phyloP scores from a whole-genome alignment of 345 rosid genomes.

The Euclidium syriacum region DNA sequence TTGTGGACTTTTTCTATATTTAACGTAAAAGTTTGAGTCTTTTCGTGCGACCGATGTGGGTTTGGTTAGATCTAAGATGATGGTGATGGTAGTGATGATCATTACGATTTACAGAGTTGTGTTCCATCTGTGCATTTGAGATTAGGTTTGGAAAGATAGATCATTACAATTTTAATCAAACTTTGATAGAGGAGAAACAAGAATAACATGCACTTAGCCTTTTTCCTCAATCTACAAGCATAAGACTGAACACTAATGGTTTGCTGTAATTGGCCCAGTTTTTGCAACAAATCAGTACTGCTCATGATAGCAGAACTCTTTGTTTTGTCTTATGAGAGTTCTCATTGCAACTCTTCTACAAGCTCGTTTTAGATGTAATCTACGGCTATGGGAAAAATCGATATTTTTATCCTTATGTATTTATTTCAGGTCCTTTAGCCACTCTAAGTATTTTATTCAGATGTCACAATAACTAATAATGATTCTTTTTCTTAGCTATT shows the following conservation, averaged over 20 bases:
- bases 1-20: not conserved
- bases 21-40: not conserved
- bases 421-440: not conserved
- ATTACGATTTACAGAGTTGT: not conserved
- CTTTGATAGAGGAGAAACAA: not conserved
- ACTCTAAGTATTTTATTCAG: not conserved
- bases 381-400: no score
- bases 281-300: not conserved
- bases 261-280: not conserved
- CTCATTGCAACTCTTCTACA: no score
- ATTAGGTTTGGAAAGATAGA: not conserved
- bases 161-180: no score
- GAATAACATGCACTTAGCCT: not conserved
- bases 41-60: not conserved
- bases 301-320: not conserved
- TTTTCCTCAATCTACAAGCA: not conserved
- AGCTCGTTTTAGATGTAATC: no score
- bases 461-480: not conserved
- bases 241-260: not conserved
- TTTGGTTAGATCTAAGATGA: conserved; percentile 3
- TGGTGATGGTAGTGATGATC: not conserved
- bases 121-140: not conserved
- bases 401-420: no score
- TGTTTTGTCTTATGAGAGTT: no score
- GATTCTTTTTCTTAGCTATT: no score